These are phyloP conservation scores for Rhizophagus clarus DNA, from an alignment of 192 early-diverging fungal species.

Conservation along the genomic window DNA sequence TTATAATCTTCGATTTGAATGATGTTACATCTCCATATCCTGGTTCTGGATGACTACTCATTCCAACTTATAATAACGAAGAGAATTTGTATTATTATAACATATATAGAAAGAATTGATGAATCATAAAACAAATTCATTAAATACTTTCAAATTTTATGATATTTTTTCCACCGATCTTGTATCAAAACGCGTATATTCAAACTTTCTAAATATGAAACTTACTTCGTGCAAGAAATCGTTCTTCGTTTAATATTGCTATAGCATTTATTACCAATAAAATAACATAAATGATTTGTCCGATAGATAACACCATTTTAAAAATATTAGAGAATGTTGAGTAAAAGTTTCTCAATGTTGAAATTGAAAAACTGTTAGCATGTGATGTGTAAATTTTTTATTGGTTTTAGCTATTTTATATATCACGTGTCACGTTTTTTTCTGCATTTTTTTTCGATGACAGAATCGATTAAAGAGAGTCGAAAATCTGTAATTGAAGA, in stretches of 20 bases:
- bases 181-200: too few relatives aligned
- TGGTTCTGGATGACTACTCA: slow-evolving; percentile 20
- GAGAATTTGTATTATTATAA: slow-evolving; percentile 46
- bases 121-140: too few relatives aligned
- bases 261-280: slow-evolving; percentile 84
- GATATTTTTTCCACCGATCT: too few relatives aligned
- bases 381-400: not conserved
- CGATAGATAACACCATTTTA: slow-evolving; percentile 59
- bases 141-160: too few relatives aligned
- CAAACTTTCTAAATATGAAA: slow-evolving; percentile 18
- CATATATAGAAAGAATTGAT: not conserved
- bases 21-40: slow-evolving; percentile 51
- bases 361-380: not conserved
- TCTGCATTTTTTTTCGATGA: not conserved
- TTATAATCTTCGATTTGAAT: slow-evolving; percentile 76
- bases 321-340: not conserved
- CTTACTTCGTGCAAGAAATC: slow-evolving; percentile 87
- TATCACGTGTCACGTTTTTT: not conserved
- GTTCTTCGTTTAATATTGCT: slow-evolving; percentile 85
- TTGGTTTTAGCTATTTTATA: not conserved
- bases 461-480: not conserved
- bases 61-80: slow-evolving; percentile 46
- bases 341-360: not conserved
- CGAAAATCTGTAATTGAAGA: slow-evolving; percentile 14
- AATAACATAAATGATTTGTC: slow-evolving; percentile 73